These are phyloP conservation scores for Asterella californica DNA, from an alignment of 225 moss, liverwort and hornwort species.

Conservation along the genomic window DNA sequence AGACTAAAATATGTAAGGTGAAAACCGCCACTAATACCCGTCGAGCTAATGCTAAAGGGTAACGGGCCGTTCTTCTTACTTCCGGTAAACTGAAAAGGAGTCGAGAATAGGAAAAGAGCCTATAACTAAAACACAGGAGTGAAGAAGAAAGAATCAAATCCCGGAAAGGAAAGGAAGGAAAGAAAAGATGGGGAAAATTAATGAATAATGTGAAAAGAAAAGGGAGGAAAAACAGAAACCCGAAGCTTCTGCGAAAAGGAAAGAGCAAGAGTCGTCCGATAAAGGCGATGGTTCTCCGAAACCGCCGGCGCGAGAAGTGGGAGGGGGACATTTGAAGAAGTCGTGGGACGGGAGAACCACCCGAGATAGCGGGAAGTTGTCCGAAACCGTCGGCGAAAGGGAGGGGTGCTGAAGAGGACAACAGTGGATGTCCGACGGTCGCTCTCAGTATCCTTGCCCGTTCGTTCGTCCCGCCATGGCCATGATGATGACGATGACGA, in stretches of 20 bases:
- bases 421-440: slow-evolving; percentile 5
- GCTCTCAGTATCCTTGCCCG: not conserved
- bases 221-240: no score
- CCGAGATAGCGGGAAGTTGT: slow-evolving; percentile 20
- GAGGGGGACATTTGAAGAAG: not conserved
- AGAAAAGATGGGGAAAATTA: not conserved
- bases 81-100: no score
- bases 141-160: not conserved
- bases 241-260: not conserved
- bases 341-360: slow-evolving; percentile 7
- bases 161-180: not conserved
- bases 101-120: no score
- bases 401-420: slow-evolving; percentile 7
- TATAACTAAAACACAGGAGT: not conserved
- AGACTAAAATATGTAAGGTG: no score
- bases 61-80: no score
- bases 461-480: slow-evolving; percentile 8
- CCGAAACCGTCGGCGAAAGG: slow-evolving; percentile 22
- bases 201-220: no score
- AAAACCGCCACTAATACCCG: no score
- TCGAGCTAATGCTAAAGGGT: no score
- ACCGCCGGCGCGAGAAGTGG: slow-evolving; percentile 18
- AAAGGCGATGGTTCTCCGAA: slow-evolving; percentile 16
- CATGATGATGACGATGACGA: slow-evolving; percentile 1
- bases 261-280: not conserved